These are phyloP conservation scores for Aotearoamyces nothofagi DNA, from an alignment of 2,329 filamentous ascomycete genomes.

Conservation along the genomic window DNA sequence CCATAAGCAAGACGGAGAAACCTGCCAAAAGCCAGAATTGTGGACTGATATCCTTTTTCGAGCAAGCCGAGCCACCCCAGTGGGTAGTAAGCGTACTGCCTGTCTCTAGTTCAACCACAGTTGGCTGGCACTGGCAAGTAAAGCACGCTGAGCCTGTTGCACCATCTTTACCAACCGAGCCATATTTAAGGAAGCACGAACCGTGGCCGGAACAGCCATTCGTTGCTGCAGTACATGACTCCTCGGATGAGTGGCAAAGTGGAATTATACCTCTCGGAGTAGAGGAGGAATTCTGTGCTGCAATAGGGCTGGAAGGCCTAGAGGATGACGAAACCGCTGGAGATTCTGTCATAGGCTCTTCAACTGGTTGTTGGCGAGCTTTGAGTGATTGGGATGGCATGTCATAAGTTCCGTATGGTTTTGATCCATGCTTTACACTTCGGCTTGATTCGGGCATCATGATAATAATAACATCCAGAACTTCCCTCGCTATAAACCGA, in stretches of 20 bases:
- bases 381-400: constrained; percentile 9
- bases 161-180: constrained; percentile 23
- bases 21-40: constrained; percentile 78
- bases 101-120: constrained; percentile 28
- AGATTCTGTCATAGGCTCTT: constrained; percentile 15
- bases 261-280: constrained; percentile 29
- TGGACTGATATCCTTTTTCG: constrained; percentile 80
- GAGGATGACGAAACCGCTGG: neutral
- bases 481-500: constrained; percentile 11
- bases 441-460: constrained; percentile 15
- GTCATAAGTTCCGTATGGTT: constrained; percentile 16
- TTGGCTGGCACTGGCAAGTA: constrained; percentile 58
- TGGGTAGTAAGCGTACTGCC: constrained; percentile 41
- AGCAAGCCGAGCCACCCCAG: constrained; percentile 78
- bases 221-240: constrained; percentile 54
- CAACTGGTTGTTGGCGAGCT: constrained; percentile 8
- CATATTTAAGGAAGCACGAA: constrained; percentile 53
- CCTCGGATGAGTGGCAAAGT: constrained; percentile 58
- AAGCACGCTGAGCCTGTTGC: constrained; percentile 46
- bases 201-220: constrained; percentile 75
- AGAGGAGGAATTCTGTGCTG: constrained; percentile 1
- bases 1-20: constrained; percentile 56
- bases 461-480: constrained; percentile 16
- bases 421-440: constrained; percentile 8
- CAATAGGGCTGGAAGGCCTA: neutral